phyloP scores from a whole-genome alignment of 768 basidiomycete species.

The Candolleomyces efflorescens region DNA sequence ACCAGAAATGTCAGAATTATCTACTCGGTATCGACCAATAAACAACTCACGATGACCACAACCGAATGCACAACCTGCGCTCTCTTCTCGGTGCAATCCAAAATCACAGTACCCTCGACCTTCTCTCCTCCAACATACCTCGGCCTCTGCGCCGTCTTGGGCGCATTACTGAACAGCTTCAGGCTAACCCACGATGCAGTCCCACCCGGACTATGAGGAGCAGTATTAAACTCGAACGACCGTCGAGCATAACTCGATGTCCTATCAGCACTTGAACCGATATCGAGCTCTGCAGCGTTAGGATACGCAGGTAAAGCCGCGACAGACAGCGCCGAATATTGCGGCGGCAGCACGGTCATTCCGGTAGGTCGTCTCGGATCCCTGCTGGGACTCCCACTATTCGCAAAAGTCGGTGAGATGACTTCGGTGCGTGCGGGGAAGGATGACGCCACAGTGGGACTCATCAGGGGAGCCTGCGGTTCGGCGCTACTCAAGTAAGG shows the following conservation, averaged over 20 bases:
- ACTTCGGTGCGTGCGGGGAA: too few relatives aligned
- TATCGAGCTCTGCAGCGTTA: constrained; percentile 4
- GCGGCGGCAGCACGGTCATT: neutral
- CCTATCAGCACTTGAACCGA: neutral
- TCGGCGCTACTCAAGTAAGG: neutral
- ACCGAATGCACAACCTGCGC: constrained; percentile 1
- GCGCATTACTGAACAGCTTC: neutral
- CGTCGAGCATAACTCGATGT: neutral
- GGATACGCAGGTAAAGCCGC: constrained; percentile 4
- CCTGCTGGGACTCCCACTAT: neutral
- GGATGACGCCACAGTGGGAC: too few relatives aligned
- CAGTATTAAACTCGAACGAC: neutral
- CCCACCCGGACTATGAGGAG: neutral
- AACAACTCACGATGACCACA: constrained; percentile 1
- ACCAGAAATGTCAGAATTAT: too few relatives aligned
- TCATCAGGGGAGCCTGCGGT: too few relatives aligned
- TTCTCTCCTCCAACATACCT: constrained; percentile 3
- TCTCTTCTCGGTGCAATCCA: neutral
- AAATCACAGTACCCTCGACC: neutral
- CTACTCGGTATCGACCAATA: too few relatives aligned
- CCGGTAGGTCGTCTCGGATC: neutral
- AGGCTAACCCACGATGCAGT: neutral
- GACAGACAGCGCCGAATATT: constrained; percentile 3
- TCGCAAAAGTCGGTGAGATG: too few relatives aligned
- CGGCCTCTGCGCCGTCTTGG: neutral